Evolutionary conservation across 805 yeast species (phyloP).

Genomic region (Limtongia smithiae): DNA sequence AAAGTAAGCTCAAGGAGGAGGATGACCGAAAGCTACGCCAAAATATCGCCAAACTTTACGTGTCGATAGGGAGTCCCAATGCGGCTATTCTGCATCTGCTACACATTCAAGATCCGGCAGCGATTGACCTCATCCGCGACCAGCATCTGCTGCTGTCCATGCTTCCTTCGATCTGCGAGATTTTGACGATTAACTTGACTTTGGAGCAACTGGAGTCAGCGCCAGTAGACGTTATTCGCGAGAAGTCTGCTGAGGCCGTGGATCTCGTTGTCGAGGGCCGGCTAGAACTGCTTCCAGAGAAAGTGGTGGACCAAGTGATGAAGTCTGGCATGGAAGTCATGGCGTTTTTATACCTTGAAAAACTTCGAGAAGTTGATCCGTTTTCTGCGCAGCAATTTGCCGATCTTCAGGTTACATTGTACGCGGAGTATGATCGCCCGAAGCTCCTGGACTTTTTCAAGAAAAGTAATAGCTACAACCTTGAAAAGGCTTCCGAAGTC

Average conservation of each 20-base stretch:
- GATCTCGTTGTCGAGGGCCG: conserved; percentile 57
- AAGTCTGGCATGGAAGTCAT: conserved; percentile 41
- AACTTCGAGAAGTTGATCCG: conserved; percentile 55
- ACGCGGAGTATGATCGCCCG: conserved; percentile 56
- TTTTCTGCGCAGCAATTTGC: conserved; percentile 56
- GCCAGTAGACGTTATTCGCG: conserved; percentile 44
- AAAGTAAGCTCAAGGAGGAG: conserved; percentile 42
- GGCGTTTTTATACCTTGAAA: conserved; percentile 62
- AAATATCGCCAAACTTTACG: conserved; percentile 44
- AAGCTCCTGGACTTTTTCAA: conserved; percentile 60
- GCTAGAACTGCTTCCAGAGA: conserved; percentile 58
- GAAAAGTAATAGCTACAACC: conserved; percentile 53
- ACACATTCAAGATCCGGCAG: conserved; percentile 49
- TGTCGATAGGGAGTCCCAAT: conserved; percentile 54
- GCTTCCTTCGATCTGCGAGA: conserved; percentile 37
- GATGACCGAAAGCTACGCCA: conserved; percentile 23
- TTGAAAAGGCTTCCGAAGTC: conserved; percentile 63
- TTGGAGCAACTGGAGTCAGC: conserved; percentile 41
- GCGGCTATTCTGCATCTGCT: conserved; percentile 66
- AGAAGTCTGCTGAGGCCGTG: conserved; percentile 46
- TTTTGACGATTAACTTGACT: conserved; percentile 37
- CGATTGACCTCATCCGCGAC: conserved; percentile 55
- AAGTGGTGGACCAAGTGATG: conserved; percentile 44
- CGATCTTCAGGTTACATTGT: conserved; percentile 61
- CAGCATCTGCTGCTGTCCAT: conserved; percentile 49